Conservation (phyloP, 1,284 basidiomycete genomes). For the Athelia psychrophila region DNA sequence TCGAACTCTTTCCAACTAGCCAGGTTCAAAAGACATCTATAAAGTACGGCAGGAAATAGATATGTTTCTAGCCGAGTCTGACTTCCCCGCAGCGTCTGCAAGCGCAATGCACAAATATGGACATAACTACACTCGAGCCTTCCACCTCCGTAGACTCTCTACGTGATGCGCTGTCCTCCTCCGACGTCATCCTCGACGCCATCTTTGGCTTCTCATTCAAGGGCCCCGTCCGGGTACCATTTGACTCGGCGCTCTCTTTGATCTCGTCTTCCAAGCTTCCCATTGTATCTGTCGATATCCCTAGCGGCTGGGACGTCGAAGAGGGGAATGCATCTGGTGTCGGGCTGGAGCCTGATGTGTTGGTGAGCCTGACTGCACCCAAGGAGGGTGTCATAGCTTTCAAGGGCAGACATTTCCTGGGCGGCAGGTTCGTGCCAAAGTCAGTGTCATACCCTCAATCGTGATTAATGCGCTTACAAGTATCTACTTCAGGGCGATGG, state of each 20-base stretch:
- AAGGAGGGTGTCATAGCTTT: constrained; percentile 84
- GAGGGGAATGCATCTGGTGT: constrained; percentile 57
- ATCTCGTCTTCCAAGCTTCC: constrained; percentile 68
- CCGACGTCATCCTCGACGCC: constrained; percentile 90
- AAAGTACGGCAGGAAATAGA: constrained; percentile 40
- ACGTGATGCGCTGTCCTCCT: constrained; percentile 48
- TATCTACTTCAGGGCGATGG: constrained; percentile 49
- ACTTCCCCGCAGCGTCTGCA: constrained; percentile 59
- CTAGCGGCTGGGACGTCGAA: constrained; percentile 95
- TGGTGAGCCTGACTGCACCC: constrained; percentile 92
- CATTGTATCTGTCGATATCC: constrained; percentile 92
- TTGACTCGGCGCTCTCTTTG: constrained; percentile 71
- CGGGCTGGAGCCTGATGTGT: constrained; percentile 71
- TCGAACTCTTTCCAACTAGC: constrained; percentile 37
- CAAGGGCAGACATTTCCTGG: constrained; percentile 85
- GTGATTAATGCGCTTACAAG: not conserved
- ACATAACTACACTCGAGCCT: constrained; percentile 65
- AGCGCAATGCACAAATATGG: constrained; percentile 86
- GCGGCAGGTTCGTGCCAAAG: constrained; percentile 90
- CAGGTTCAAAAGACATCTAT: constrained; percentile 88
- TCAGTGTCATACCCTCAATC: constrained; percentile 33
- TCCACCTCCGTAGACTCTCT: constrained; percentile 50
- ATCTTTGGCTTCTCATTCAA: constrained; percentile 99
- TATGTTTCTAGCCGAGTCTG: not conserved
- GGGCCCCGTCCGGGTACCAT: constrained; percentile 85